Base-by-base conservation (phyloP, 1,139 yeast genomes). In the Hyphopichia pseudoburtonii region DNA sequence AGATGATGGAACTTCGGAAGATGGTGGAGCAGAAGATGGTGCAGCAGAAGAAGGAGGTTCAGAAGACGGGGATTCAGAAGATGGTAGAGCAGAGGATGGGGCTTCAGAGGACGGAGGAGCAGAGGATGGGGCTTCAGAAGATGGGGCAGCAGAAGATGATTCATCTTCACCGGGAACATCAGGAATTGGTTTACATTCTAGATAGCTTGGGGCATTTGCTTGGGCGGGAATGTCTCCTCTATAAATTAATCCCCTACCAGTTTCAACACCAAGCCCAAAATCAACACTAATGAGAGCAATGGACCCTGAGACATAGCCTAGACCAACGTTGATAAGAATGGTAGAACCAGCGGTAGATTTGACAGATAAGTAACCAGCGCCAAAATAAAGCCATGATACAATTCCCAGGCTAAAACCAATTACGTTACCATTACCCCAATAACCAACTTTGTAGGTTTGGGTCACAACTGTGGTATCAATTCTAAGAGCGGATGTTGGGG, bases 361-460 rank as follows among this genome's bases (percentile, higher is more conserved):
- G 24, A 43, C 17, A 19, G 44, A 38, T 30, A 44, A 42, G 19
- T 38, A 34, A 38, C 60, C 62, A 5, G 45, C 39, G 2, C 31
- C 23, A 1, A 44, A 32, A 33, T 51, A 54, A 12, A 14, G 12
- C 36, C 21, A 44, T 8, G 42, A 33, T 3, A 31, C 28, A 21
- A 40, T 36, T 2, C 46, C 36, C 3, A 38, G 15, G 36, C 38
- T 35, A 27, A 51, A 35, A 24, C 50, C 49, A 26, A 52, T 42
- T 8, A 41, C 25, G 36, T 53, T 55, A 3, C 52, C 50, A 29
- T 44, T 41, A 26, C 59, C 58, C 30, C 41, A 54, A 23, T 60
- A 60, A 7, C 46, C 43, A 32, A 60, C 59, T 2, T 39, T 45
- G 11, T 48, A 39, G 31, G 52, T 42, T 32, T 54, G 30, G 12